Evolutionary conservation across 352 stramenopile species (phyloP), one percentile per base, ranked within the genome.

Genomic region (Phytophthora podocarpi): DNA sequence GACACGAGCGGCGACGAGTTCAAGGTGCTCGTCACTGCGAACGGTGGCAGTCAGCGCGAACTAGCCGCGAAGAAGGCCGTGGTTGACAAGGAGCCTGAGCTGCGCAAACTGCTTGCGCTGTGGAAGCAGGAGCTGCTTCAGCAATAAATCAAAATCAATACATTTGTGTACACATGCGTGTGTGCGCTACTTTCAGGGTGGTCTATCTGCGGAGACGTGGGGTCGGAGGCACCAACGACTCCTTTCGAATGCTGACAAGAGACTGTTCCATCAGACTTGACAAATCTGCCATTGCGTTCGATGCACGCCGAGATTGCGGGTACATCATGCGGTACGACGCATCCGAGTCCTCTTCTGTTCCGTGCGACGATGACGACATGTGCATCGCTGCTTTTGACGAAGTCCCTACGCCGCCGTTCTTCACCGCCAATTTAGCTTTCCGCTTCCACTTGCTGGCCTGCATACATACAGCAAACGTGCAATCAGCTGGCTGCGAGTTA

Each of bases 1-100:
- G 86, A 95, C 70, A 93, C 77, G 56, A 90, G 60, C 55, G 82
- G 84, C 16, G 86, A 93, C 26, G 86, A 95, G 16, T 95, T 85
- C 50, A 82, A 93, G 59, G 70, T 93, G 35, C 55, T 78, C 8
- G 72, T 95, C 21, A 87, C 77, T 18, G 60, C 64, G 1, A 66
- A 83, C 21, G 72, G 76, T 11, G 76, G 39, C 48, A 73, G 73
- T 27, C 56, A 89, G 59, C 76, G 82, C 39, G 70, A 76, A 10
- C 40, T 74, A 4, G 78, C 81, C 21, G 83, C 78, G 23, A 91
- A 89, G 61, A 71, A 83, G 51, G 66, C 72, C 15, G 75, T 95
- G 47, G 43, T 78, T 46, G 67, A 74, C 40, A 82, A 71, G 71
- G 84, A 95, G 54, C 39, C 55, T 13, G 62, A 87, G 34, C 64